Base-by-base conservation (phyloP, 192 early-diverging fungal genomes). In the Coemansia sp. region DNA sequence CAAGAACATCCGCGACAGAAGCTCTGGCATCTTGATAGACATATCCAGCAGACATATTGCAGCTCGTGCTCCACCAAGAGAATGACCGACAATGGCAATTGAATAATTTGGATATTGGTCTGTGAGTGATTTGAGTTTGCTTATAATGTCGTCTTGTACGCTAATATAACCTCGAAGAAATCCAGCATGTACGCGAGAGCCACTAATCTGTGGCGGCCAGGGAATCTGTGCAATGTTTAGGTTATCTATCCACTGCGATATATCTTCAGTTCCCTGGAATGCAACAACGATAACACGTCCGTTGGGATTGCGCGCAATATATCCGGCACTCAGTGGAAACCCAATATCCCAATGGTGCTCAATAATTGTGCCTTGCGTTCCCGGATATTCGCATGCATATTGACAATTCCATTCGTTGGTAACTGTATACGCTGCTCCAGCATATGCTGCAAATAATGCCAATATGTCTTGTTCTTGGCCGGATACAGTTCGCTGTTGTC, bases 371-470 rank as follows among this genome's bases (percentile, higher is more conserved):
- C 48, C 69, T 55, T 81, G 48, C 0, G 73, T 75, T n/a, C 68
- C 78, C 0, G 73, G 69, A n/a, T 68, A 64, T 52, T 72, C 52
- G 52, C 78, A 81, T 6, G 68, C 69, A 44, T 68, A 73, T 16
- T 9, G 22, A 38, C 78, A 81, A 52, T 65, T 56, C 78, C 73
- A 81, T 26, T 60, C 50, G 24, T 68, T 44, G 3, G 66, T 58
- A 24, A 81, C 78, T 0, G 63, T 73, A 31, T 79, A 79, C 7
- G 76, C 76, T 5, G 76, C 76, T 14, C 76, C 76, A 7, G 76
- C 58, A 50, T 79, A 79, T 10, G 71, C 68, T 2, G 71, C 76
- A 54, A 69, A 70, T 19, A 78, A 16, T n/a, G 75, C 57, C 22
- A 78, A 27, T 2, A 65, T 9, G 16, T 54, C 66, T 18, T 52